Base-by-base conservation (phyloP, 1,284 basidiomycete genomes). In the Mycosarcoma maydis region DNA sequence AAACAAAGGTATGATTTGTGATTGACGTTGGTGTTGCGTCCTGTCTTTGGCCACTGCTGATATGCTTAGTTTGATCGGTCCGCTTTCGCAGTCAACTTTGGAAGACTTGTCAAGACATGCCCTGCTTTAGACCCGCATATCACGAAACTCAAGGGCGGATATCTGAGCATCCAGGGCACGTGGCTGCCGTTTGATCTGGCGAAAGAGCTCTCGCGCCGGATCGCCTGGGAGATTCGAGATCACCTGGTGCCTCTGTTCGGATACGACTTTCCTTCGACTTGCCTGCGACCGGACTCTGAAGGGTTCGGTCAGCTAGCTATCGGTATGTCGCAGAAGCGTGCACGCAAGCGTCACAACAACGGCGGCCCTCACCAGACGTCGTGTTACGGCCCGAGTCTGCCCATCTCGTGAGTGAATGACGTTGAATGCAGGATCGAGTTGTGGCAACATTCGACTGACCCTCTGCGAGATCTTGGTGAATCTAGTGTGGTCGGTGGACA, bases 121-220 rank as follows among this genome's bases (percentile, higher is more conserved):
- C 65, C 68, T 5, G 72, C 61, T 6, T 55, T 74, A 9, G 57
- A 54, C 6, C 69, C 59, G 1, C 52, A 65, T 44, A 66, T 74
- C 37, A 58, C 60, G n/a, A 72, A 71, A 46, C 55, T 74, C 36
- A 67, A 67, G 27, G 72, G 72, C 23, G 72, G 72, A 0, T 74
- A 72, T 23, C 64, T 74, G 7, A 74, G 71, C 47, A 74, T 74
- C 42, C 72, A 74, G 16, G 69, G 72, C 16, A 74, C 68, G 2
- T 74, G 72, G 72, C 56, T 74, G 1, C 64, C 72, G 1, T 72
- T 57, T 34, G 64, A 67, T 16, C 33, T 74, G 20, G 69, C 72
- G 14, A 60, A 66, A 22, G 64, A 72, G 44, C 59, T 74, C 6
- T 65, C 68, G 19, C 61, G 72, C 6, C 55, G 72, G n/a, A 66